Evolutionary conservation across 768 basidiomycete species (phyloP).

Genomic region (Mycena galopus): DNA sequence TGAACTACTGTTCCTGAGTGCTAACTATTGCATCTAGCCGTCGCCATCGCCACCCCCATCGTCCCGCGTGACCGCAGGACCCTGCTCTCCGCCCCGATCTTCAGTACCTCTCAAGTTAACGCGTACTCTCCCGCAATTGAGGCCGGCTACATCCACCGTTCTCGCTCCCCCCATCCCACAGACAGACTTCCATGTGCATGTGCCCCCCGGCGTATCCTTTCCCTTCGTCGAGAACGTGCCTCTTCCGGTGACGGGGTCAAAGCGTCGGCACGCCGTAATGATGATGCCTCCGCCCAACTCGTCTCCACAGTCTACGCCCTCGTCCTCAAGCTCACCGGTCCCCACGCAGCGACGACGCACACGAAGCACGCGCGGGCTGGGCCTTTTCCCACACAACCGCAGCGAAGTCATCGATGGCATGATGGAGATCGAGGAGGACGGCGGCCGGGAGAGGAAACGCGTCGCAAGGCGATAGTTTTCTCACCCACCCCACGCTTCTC

Average conservation of each 20-base stretch:
- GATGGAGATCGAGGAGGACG: constrained; percentile 86
- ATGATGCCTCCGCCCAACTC: constrained; percentile 75
- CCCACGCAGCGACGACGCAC: constrained; percentile 63
- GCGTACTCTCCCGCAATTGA: constrained; percentile 8
- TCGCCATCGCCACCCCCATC: constrained; percentile 41
- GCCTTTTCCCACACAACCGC: constrained; percentile 50
- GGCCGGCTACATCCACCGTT: constrained; percentile 32
- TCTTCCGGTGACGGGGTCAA: constrained; percentile 68
- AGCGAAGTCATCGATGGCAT: constrained; percentile 55
- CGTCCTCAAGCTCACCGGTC: constrained; percentile 46
- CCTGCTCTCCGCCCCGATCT: constrained; percentile 30
- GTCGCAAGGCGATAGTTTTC: constrained; percentile 67
- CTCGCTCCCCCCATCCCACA: constrained; percentile 24
- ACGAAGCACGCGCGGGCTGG: constrained; percentile 58
- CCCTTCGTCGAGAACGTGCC: constrained; percentile 55
- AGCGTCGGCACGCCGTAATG: constrained; percentile 85
- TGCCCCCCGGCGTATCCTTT: constrained; percentile 35
- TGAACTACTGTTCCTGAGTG: background rate
- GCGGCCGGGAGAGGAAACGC: constrained; percentile 79
- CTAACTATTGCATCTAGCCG: constrained; percentile 39
- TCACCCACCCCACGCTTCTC: background rate
- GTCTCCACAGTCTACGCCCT: constrained; percentile 54
- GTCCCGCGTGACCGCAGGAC: constrained; percentile 41
- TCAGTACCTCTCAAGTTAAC: constrained; percentile 33
- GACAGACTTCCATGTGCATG: constrained; percentile 39